Evolutionary conservation across 106 monocot genomes (phyloP), one percentile per base, ranked within the genome.

Genomic region (Platanthera zijinensis): DNA sequence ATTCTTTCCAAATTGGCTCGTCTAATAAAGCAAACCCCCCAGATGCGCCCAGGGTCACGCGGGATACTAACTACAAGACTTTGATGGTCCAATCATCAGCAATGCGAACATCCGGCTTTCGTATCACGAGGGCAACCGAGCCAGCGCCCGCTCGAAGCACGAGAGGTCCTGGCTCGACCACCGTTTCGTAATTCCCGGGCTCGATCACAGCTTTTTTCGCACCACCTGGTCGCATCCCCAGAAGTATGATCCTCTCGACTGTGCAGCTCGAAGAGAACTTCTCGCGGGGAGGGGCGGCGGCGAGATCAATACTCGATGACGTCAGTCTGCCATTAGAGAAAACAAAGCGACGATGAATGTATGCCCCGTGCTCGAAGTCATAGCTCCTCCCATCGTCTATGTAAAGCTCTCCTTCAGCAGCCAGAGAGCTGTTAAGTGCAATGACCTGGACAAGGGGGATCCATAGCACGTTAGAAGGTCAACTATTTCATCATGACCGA

Each of bases 361-460:
- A 99, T 51, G 87, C 86, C 57, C 99, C 94, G 48, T 89, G 56
- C 79, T 90, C 84, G 63, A 84, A 99, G 45, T 99, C 94, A 78
- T 84, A 94, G 78, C 94, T 99, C 69, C 87, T 99, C 45, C 99
- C 99, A 70, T 99, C 99, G 80, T 99, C 99, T 51, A 90, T 45
- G 62, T 99, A 99, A 46, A 99, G 88, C 76, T 99, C 92, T 0
- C 99, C 99, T 99, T 99, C 90, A 45, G 99, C 99, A 21, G 86
- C 86, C 59, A 81, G 80, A 21, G 94, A 87, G 71, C 86, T 83
- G 76, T 99, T 92, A 59, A 99, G 79, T 25, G 99, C 90, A 46
- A 99, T 92, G 13, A 99, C 94, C 99, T 99, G 85, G 25, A 18
- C 48, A 83, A 22, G 25, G 14, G 17, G 25, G 14, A 72, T 51